Conservation (phyloP, 2,329 filamentous ascomycete species). For the Pseudodiploospora longispora region DNA sequence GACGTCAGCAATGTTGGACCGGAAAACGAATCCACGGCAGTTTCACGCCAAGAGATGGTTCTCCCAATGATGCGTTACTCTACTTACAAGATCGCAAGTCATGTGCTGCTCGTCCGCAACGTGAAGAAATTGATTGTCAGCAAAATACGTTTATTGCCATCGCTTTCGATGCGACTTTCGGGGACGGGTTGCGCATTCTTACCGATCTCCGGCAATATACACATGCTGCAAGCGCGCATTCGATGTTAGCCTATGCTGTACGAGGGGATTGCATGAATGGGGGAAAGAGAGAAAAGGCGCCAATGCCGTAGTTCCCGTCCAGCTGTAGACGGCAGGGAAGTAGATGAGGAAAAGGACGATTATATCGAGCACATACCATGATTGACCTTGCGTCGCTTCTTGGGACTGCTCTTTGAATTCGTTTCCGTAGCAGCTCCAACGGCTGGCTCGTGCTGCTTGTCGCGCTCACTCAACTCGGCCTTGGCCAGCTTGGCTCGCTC, state of each 20-base stretch:
- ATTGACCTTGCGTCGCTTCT: slow-evolving; percentile 84
- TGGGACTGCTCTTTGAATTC: slow-evolving; percentile 49
- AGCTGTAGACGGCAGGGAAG: no score
- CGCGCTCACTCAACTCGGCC: slow-evolving; percentile 22
- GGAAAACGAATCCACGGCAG: no score
- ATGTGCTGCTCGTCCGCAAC: slow-evolving; percentile 56
- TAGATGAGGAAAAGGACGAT: not conserved
- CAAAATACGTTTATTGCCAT: slow-evolving; percentile 9
- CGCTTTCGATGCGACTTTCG: no score
- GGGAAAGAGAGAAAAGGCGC: not conserved
- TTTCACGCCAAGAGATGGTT: not conserved
- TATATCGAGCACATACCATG: slow-evolving; percentile 55
- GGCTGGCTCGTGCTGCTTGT: slow-evolving; percentile 18
- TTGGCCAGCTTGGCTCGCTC: slow-evolving; percentile 16
- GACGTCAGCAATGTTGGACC: slow-evolving; percentile 15
- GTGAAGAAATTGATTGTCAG: slow-evolving; percentile 17
- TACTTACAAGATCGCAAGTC: slow-evolving; percentile 82
- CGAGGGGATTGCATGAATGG: not conserved
- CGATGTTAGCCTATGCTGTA: slow-evolving; percentile 24
- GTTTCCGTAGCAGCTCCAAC: slow-evolving; percentile 2
- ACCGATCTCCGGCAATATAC: slow-evolving; percentile 87
- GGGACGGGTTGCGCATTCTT: slow-evolving; percentile 37
- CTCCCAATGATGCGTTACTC: slow-evolving; percentile 9
- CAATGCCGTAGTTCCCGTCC: slow-evolving; percentile 1
- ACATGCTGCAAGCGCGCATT: slow-evolving; percentile 50